Evolutionary conservation across 768 basidiomycete genomes (phyloP), one percentile per base, ranked within the genome.

Genomic region (Podaxis pistillaris): DNA sequence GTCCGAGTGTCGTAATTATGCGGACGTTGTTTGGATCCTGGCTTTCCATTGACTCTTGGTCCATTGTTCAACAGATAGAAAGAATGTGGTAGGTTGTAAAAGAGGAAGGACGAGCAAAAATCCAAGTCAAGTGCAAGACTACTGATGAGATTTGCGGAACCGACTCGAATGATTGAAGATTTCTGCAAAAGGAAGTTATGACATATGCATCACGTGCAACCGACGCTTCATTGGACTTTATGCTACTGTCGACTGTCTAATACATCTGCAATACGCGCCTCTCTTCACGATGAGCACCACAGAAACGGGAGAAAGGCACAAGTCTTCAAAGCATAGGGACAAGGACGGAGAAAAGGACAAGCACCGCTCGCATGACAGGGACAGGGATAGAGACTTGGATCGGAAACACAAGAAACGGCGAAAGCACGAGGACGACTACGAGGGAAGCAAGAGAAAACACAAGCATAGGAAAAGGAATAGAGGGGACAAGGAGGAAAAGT

Each of bases 1-100:
- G 92, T 12, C 93, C 92, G 6, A 94, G 85, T 2, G 91, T 92
- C 5, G 93, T 94, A 65, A 94, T 86, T 64, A 90, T 91, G 33
- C 91, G 86, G 30, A 91, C 78, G 55, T 88, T 83, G 17, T 70
- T 63, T 63, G 81, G 68, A 65, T 82, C 79, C 59, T 76, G 76
- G 24, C 70, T 65, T 55, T 76, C 73, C 73, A 79, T 73, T 46
- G 56, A 63, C 36, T 64, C 37, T 33, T 56, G 17, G 54, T 52
- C 37, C 46, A 56, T 65, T 30, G 4, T 46, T 50, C n/a, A 22
- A 30, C 49, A 28, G 50, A 36, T 2, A 55, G 56, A 57, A 62
- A 56, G 49, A 49, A 33, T 17, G 46, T 44, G 51, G 38, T 57
- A 28, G 66, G 60, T 56, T 12, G 28, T 36, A 26, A 41, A 17